Evolutionary conservation across 768 basidiomycete genomes (phyloP).

Genomic region (Boletus sp.): DNA sequence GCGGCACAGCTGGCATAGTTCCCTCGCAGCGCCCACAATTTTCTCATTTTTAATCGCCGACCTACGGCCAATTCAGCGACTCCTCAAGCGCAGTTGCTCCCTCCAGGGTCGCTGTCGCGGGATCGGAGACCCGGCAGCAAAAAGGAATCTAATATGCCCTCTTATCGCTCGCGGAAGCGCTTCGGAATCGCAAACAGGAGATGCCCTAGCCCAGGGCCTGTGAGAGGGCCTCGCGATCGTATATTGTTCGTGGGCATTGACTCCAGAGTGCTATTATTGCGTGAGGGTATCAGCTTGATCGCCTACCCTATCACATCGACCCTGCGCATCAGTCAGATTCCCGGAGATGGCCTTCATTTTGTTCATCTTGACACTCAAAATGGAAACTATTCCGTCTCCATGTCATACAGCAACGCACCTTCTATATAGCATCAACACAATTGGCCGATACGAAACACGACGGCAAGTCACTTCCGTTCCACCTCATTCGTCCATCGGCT

Average conservation of each 20-base stretch:
- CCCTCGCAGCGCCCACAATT: conserved; percentile 10
- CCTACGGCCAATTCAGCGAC: conserved; percentile 24
- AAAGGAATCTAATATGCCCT: not conserved
- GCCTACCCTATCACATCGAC: conserved; percentile 38
- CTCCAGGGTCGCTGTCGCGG: not conserved
- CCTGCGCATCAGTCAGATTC: conserved; percentile 35
- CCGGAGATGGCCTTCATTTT: conserved; percentile 28
- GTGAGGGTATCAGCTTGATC: conserved; percentile 34
- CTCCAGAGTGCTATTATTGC: conserved; percentile 18
- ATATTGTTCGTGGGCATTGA: conserved; percentile 12
- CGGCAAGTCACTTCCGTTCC: conserved; percentile 8
- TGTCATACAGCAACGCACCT: conserved; percentile 21
- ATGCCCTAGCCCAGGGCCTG: conserved; percentile 26
- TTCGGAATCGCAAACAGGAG: conserved; percentile 11
- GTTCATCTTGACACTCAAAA: conserved; percentile 14
- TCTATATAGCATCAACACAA: conserved; percentile 17
- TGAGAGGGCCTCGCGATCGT: conserved; percentile 20
- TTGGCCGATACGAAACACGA: conserved; percentile 18
- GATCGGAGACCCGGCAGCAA: conserved; percentile 1
- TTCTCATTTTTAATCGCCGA: conserved; percentile 33
- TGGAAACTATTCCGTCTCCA: conserved; percentile 25
- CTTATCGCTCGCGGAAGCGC: conserved; percentile 4
- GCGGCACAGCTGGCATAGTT: conserved; percentile 31
- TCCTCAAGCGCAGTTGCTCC: not conserved
- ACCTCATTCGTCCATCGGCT: not conserved